These are phyloP conservation scores for Craterostigma plantagineum DNA, from an alignment of 257 asterid species.

Conservation along the genomic window DNA sequence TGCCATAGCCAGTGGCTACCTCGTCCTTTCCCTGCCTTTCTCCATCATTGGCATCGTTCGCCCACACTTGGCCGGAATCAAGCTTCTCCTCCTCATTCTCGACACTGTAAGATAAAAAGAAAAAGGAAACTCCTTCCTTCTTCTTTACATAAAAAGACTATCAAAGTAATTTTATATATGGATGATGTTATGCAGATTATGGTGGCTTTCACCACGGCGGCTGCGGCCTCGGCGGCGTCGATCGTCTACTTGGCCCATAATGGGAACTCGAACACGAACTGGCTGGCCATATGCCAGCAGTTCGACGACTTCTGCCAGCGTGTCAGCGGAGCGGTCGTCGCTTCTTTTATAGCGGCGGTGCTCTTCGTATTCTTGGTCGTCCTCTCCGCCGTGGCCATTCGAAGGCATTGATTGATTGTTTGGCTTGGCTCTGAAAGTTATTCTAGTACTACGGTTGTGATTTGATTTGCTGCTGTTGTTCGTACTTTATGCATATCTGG, in stretches of 20 bases:
- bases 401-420: slow-evolving; percentile 11
- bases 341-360: slow-evolving; percentile 19
- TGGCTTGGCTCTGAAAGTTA: too few species aligned
- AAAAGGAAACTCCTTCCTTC: neutral
- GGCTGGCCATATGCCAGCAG: slow-evolving; percentile 32
- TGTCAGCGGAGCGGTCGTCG: slow-evolving; percentile 32
- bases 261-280: slow-evolving; percentile 25
- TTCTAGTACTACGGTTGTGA: too few species aligned
- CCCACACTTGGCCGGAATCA: slow-evolving; percentile 20
- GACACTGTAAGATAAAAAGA: slow-evolving; percentile 13
- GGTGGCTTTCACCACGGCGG: slow-evolving; percentile 23
- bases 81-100: slow-evolving; percentile 26
- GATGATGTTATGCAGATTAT: slow-evolving; percentile 10
- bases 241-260: slow-evolving; percentile 35
- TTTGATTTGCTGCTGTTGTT: too few species aligned
- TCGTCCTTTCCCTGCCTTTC: slow-evolving; percentile 28
- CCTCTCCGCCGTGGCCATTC: slow-evolving; percentile 23
- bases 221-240: slow-evolving; percentile 30
- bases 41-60: slow-evolving; percentile 30
- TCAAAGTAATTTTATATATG: too few species aligned
- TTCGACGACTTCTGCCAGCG: slow-evolving; percentile 29
- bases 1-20: slow-evolving; percentile 31
- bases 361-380: slow-evolving; percentile 19
- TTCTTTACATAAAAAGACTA: neutral
- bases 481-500: too few species aligned